Conservation (phyloP, 2,329 filamentous ascomycete genomes). For the Xylariales sp. region DNA sequence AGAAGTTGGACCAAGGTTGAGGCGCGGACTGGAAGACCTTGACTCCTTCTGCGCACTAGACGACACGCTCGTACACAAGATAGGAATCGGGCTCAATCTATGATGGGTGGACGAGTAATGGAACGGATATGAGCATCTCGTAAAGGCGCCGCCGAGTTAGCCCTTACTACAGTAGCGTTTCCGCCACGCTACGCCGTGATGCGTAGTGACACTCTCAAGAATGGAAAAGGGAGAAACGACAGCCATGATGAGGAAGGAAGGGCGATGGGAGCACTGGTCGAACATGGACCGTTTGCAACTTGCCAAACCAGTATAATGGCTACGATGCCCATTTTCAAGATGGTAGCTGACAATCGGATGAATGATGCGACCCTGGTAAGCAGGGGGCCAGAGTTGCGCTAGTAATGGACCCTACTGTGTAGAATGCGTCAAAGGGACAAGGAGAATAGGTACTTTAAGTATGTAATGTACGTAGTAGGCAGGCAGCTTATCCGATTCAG, state of each 20-base stretch:
- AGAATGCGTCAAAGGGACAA: no score
- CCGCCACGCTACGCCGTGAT: neutral
- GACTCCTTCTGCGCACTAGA: no score
- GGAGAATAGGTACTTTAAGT: no score
- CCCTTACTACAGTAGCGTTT: slow-evolving; percentile 6
- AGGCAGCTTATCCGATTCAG: no score
- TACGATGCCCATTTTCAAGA: neutral
- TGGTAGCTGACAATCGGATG: neutral
- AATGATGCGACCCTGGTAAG: neutral
- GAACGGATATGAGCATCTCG: neutral
- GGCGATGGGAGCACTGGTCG: neutral
- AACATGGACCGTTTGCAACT: no score
- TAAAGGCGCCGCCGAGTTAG: neutral
- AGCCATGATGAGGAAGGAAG: slow-evolving; percentile 1
- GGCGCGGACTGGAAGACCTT: no score
- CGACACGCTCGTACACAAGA: no score
- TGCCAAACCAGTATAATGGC: no score
- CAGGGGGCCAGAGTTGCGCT: no score
- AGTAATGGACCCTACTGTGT: no score
- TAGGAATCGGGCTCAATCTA: neutral
- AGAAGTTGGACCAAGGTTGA: no score
- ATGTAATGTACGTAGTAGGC: no score
- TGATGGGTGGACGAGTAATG: slow-evolving; percentile 7
- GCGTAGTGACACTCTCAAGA: neutral
- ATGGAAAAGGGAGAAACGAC: neutral